Percentiles rank a stretch among this genome's conserved stretches.
Evolutionary conservation across 2,329 filamentous ascomycete genomes (phyloP).

Genomic region (Sporothrix brasiliensis): DNA sequence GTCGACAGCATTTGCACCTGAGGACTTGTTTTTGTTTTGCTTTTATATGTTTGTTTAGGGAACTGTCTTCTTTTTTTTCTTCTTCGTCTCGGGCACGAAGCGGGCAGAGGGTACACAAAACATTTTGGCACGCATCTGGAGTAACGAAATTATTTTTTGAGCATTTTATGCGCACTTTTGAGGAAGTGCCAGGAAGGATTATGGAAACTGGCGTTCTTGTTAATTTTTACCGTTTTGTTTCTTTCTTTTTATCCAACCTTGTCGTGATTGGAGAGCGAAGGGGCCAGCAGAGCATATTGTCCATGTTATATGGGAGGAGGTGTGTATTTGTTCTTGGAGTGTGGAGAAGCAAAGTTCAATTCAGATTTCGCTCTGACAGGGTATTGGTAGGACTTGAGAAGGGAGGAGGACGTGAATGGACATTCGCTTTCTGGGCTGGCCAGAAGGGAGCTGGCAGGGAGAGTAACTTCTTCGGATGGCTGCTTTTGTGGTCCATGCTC

Average conservation of each 20-base stretch:
- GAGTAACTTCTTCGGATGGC: not conserved
- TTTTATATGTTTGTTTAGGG: not conserved
- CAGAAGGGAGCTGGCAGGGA: not conserved
- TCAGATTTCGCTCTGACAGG: conserved; percentile 11
- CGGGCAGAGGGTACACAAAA: conserved; percentile 13
- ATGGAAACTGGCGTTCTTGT: conserved; percentile 21
- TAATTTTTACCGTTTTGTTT: conserved; percentile 5
- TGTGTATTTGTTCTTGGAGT: not conserved
- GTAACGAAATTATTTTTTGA: conserved; percentile 31
- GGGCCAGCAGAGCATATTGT: conserved; percentile 1
- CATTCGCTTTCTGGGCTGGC: conserved; percentile 6
- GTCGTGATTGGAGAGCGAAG: conserved; percentile 14
- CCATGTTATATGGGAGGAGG: conserved; percentile 7
- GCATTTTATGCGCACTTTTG: conserved; percentile 30
- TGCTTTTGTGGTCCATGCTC: not conserved
- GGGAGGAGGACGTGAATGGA: not conserved
- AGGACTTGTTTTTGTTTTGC: conserved; percentile 23
- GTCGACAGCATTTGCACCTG: conserved; percentile 31
- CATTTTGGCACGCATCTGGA: conserved; percentile 30
- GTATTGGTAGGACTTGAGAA: conserved; percentile 6
- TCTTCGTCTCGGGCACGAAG: conserved; percentile 13
- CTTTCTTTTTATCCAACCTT: not conserved
- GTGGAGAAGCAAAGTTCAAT: not conserved
- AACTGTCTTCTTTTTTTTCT: conserved; percentile 10
- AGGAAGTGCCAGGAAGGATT: conserved; percentile 20